phyloP scores from a whole-genome alignment of 2,329 filamentous ascomycete species.

The Fusarium sp. region DNA sequence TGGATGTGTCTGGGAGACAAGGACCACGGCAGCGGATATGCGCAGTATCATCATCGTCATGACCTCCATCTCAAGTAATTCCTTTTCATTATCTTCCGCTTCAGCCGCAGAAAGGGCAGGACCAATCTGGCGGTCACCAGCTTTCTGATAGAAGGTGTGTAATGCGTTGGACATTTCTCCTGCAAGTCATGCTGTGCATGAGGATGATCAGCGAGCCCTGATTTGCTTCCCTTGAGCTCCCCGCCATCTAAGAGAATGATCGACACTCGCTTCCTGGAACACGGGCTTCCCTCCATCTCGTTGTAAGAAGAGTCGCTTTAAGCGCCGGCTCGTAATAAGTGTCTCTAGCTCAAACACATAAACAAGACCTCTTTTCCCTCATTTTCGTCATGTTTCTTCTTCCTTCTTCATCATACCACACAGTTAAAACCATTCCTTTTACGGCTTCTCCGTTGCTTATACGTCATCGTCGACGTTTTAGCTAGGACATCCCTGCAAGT shows the following conservation, averaged over 20 bases:
- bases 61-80: neutral
- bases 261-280: neutral
- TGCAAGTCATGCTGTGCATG: neutral
- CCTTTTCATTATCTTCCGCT: neutral
- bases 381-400: neutral
- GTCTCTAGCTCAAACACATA: neutral
- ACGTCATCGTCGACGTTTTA: constrained; percentile 24
- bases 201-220: constrained; percentile 3
- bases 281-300: neutral
- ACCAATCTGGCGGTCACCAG: neutral
- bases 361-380: neutral
- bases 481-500: constrained; percentile 26
- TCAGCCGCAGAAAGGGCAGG: neutral
- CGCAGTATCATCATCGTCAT: neutral
- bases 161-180: neutral
- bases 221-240: neutral
- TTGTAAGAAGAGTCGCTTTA: neutral
- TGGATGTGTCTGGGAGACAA: neutral
- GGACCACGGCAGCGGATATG: neutral
- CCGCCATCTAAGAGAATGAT: neutral
- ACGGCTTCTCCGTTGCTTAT: neutral
- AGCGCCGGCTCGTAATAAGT: neutral
- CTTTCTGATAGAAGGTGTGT: neutral
- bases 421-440: neutral
- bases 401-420: neutral